Conservation (phyloP, 2,329 filamentous ascomycete genomes). For the Emericellopsis atlantica region DNA sequence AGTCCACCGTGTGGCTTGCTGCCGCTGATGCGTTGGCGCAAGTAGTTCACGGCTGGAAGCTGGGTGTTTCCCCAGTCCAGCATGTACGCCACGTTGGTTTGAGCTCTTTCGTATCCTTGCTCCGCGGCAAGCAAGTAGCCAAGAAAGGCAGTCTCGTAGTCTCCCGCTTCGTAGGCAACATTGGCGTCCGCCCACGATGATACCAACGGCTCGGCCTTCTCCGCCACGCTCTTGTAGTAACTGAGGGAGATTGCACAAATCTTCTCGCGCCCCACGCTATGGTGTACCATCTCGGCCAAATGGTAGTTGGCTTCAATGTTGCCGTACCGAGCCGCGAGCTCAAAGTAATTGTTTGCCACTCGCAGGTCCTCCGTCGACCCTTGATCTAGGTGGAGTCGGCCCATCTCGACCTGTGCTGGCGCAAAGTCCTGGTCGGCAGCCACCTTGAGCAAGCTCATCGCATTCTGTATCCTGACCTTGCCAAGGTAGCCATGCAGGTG, state of each 20-base stretch:
- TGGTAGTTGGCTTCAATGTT: slow-evolving; percentile 89
- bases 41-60: slow-evolving; percentile 22
- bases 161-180: slow-evolving; percentile 64
- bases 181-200: slow-evolving; percentile 79
- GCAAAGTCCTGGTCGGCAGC: slow-evolving; percentile 75
- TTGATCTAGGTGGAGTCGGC: slow-evolving; percentile 76
- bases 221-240: slow-evolving; percentile 73
- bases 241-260: slow-evolving; percentile 64
- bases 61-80: slow-evolving; percentile 59
- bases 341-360: slow-evolving; percentile 75
- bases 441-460: slow-evolving; percentile 63
- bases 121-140: slow-evolving; percentile 81
- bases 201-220: slow-evolving; percentile 58
- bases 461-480: slow-evolving; percentile 53
- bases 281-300: slow-evolving; percentile 73
- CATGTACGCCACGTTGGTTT: slow-evolving; percentile 81
- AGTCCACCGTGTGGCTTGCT: slow-evolving; percentile 16
- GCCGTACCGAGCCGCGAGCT: slow-evolving; percentile 68
- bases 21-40: slow-evolving; percentile 26
- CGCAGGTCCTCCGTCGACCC: slow-evolving; percentile 57
- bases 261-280: slow-evolving; percentile 68
- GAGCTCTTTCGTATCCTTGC: slow-evolving; percentile 79
- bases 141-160: slow-evolving; percentile 68
- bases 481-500: slow-evolving; percentile 68
- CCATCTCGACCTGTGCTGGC: slow-evolving; percentile 70